Base-by-base conservation (phyloP, 2,329 filamentous ascomycete species). In the Cladosporium sp. region DNA sequence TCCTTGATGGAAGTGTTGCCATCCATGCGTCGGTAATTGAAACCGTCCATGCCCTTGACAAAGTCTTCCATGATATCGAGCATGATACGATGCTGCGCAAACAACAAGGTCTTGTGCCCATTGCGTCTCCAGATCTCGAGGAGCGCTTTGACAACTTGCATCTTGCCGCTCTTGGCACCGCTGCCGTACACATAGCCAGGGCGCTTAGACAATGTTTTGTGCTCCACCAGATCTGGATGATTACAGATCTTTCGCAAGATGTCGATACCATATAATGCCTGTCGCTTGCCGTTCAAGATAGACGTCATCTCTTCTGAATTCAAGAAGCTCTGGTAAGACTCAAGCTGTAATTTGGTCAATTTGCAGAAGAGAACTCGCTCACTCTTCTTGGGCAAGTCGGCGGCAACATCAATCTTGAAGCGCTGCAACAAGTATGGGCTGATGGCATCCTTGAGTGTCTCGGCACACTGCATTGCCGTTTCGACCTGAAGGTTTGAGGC, bases 291-390 rank as follows among this genome's bases (percentile, higher is more conserved):
- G 56, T 85, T 87, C 49, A 94, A 78, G 65, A 98, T 97, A 0
- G 90, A 88, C n/a, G 85, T 86, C 84, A 97, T 93, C 53, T 97
- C 93, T 49, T 91, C 88, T 0, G 93, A 97, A 21, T 83, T 83
- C 2, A 98, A 81, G 71, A 97, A 98, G 5, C 85, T 82, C 74
- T 93, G 86, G 71, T 99, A 99, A 0, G 89, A 89, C 35, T 89
- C 84, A 59, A 91, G 86, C 75, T 99, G 95, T 16, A 89, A 80
- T 62, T 85, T 85, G 0, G 93, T 96, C 67, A 99, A 82, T 75
- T 96, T 96, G 80, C 95, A 98, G 77, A 99, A 98, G 3, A 99
- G 82, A 0, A 99, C 95, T 71, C 96, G 92, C 76, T 99, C 95
- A 60, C 89, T 96, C 83, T 99, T 99, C 78, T 96, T 92, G 0